These are phyloP conservation scores for Pseudonitzschia delicatissima DNA, from an alignment of 108 stramenopile genomes.

Conservation along the genomic window DNA sequence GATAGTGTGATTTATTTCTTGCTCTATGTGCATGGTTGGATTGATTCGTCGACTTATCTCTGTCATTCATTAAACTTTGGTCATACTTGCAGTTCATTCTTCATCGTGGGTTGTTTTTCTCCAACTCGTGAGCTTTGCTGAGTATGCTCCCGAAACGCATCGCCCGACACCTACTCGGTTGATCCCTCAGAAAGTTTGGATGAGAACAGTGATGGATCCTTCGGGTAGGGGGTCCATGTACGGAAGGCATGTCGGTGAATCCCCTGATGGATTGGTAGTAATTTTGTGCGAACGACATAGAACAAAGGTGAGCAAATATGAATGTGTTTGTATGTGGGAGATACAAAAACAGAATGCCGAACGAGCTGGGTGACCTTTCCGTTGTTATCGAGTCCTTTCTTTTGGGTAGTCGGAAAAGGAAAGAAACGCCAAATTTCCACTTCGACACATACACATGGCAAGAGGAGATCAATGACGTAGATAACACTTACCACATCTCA, in stretches of 20 bases:
- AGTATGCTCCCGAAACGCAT: too few species aligned
- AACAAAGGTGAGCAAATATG: not conserved
- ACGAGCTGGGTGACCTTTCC: too few species aligned
- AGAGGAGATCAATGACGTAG: too few species aligned
- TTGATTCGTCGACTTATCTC: too few species aligned
- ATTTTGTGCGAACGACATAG: not conserved
- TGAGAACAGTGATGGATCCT: not conserved
- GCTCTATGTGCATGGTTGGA: too few species aligned
- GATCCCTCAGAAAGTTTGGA: not conserved
- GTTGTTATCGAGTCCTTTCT: not conserved
- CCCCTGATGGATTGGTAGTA: not conserved
- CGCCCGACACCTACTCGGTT: too few species aligned
- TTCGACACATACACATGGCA: too few species aligned
- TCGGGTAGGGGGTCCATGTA: conserved; percentile 1
- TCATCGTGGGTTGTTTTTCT: too few species aligned
- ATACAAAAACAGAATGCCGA: not conserved
- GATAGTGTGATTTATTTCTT: too few species aligned
- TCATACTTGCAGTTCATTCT: too few species aligned
- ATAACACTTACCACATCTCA: not conserved
- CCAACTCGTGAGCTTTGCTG: too few species aligned
- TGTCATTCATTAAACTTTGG: too few species aligned
- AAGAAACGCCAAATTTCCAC: not conserved
- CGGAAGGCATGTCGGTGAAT: not conserved
- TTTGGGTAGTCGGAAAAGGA: not conserved
- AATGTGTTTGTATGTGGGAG: not conserved